Evolutionary conservation across 352 stramenopile genomes (phyloP), one percentile per base, ranked within the genome.

Genomic region (Phytophthora multivora): DNA sequence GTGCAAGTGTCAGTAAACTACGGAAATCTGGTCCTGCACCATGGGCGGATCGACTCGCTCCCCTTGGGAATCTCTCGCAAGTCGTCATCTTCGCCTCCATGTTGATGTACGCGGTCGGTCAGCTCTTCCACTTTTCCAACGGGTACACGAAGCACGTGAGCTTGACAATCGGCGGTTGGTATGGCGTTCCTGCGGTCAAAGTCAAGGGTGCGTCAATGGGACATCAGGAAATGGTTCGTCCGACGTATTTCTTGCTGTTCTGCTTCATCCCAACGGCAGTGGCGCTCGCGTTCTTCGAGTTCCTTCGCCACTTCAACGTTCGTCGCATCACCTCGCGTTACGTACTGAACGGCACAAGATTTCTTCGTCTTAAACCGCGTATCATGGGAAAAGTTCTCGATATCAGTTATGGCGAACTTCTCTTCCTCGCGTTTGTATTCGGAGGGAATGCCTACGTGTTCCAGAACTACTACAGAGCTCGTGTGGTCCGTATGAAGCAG

Each of bases 161-260:
- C 11, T 10, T 47, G 16, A 62, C 26, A 1, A 59, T 74, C 36
- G 42, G 43, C 10, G 35, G 12, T 1, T 81, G 73, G 66, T 77
- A 63, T 45, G 70, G 57, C 6, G 73, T 74, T 38, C 59, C 63
- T 47, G 42, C 55, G 6, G 36, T 60, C 23, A 59, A 61, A 41
- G 31, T 45, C 18, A 57, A 50, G 28, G 39, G 43, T 26, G 23
- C 46, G 21, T 15, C 47, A 10, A 57, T 51, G 35, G 65, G 60
- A 41, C 68, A 81, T 55, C 28, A 36, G 3, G 77, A 90, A 53
- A 85, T 90, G 71, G 61, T 80, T 8, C 71, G 69, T 2, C 65
- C 68, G 15, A 87, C 69, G 9, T 87, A 73, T 54, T 77, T 90
- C 41, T 60, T 71, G n/a, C 56, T 88, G 28, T 83, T 80, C 26